Base-by-base conservation (phyloP, 169 alveolate species). In the Eimeria praecox region DNA sequence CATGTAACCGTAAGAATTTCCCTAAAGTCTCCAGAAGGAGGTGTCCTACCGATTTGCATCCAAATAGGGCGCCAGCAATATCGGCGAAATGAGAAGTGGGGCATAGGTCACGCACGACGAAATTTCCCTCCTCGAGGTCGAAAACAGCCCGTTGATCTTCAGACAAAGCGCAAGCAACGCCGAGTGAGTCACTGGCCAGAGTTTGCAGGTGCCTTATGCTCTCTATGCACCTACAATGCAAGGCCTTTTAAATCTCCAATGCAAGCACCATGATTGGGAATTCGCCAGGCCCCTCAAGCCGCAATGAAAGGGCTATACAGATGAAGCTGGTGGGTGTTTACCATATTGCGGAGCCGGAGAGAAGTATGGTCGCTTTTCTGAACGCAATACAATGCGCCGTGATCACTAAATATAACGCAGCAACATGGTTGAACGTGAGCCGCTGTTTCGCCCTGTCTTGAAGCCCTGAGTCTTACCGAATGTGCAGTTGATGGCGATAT, bases 361-460 rank as follows among this genome's bases (percentile, higher is more conserved):
- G 83, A 59, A 87, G 75, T 87, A 64, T 44, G 94, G 94, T 14
- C 94, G 94, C 42, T 64, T 87, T 30, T 64, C 94, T 87, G 94
- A 54, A 42, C 59, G 16, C 91, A 52, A n/a, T 2, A 52, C 91
- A 33, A 52, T 14, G 91, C 91, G 5, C 1, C 35, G 8, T 35
- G 33, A 14, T 30, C 77, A 33, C 64, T 16, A 44, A 9, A 27
- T 49, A 46, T 49, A n/a, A 1, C n/a, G 27, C 42, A 44, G 16
- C 18, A 8, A 56, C 18, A 12, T 52, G n/a, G 42, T n/a, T 49
- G 24, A 5, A 4, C 42, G 3, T 78, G 66, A n/a, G n/a, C 38
- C 3, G 30, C 2, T 78, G 46, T 24, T 40, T 49, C 30, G 27
- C 33, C 14, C 30, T 78, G 64, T n/a, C 59, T 40, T 24, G 46